These are phyloP conservation scores for Alternaria consortialis DNA, from an alignment of 2,329 filamentous ascomycete genomes.

Conservation along the genomic window DNA sequence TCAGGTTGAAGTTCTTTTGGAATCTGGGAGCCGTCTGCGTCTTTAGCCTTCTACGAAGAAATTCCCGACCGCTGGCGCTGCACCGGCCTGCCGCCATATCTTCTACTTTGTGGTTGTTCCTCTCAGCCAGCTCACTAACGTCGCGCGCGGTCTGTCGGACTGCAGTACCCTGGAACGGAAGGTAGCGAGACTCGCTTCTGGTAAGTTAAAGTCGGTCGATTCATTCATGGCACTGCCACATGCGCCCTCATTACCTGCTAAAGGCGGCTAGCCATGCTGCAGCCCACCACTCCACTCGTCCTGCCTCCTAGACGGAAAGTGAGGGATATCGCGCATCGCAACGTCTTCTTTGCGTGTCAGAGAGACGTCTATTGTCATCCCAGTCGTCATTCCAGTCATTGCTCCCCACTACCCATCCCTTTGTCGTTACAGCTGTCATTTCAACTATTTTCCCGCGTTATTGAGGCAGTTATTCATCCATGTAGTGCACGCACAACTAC, in stretches of 20 bases:
- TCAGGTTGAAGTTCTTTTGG: slow-evolving; percentile 4
- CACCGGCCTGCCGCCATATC: background rate
- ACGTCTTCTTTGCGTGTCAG: background rate
- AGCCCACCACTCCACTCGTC: background rate
- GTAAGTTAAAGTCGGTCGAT: slow-evolving; percentile 16
- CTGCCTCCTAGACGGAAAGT: background rate
- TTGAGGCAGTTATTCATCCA: background rate
- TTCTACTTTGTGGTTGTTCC: no score
- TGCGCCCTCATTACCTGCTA: slow-evolving; percentile 32
- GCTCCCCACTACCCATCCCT: background rate
- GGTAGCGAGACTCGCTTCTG: slow-evolving; percentile 25
- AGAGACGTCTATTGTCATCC: no score
- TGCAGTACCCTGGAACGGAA: no score
- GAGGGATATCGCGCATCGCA: slow-evolving; percentile 1
- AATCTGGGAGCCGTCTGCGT: slow-evolving; percentile 6
- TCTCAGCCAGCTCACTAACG: no score
- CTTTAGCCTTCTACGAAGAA: background rate
- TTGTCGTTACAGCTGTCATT: background rate
- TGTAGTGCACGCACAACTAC: slow-evolving; percentile 15
- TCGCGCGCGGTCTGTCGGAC: background rate
- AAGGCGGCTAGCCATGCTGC: slow-evolving; percentile 29
- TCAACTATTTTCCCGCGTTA: no score
- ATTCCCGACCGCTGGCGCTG: background rate
- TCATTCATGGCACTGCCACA: slow-evolving; percentile 31
- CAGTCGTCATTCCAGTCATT: background rate